A percentile compares a stretch with the other conserved stretches of the same genome.
Evolutionary conservation across 768 basidiomycete species (phyloP).

Genomic region (Boletus vermiculosoides): DNA sequence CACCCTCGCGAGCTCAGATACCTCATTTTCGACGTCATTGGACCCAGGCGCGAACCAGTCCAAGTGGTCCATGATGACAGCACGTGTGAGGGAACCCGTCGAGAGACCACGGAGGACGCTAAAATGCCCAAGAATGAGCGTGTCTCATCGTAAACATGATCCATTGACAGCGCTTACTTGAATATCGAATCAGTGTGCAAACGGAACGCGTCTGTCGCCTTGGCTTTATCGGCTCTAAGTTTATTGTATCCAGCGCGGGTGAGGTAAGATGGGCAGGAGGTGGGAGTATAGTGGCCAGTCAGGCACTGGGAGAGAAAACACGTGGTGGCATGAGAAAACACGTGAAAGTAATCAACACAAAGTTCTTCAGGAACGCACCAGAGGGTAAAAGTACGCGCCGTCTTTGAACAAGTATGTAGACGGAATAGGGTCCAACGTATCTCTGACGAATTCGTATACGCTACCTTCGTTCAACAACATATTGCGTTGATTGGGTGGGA

Average conservation of each 20-base stretch:
- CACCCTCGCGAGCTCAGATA: slow-evolving; percentile 53
- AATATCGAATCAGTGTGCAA: slow-evolving; percentile 72
- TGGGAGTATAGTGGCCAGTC: slow-evolving; percentile 53
- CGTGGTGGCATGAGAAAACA: neutral
- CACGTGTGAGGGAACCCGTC: slow-evolving; percentile 53
- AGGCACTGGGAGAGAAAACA: slow-evolving; percentile 30
- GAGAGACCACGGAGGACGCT: slow-evolving; percentile 47
- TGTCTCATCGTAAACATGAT: neutral
- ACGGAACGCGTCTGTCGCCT: slow-evolving; percentile 53
- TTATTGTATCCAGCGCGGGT: slow-evolving; percentile 57
- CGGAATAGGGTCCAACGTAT: slow-evolving; percentile 51
- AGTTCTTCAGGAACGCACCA: slow-evolving; percentile 34
- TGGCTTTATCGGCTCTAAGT: slow-evolving; percentile 48
- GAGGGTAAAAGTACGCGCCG: slow-evolving; percentile 66
- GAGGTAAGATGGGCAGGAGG: slow-evolving; percentile 64
- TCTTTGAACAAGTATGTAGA: slow-evolving; percentile 52
- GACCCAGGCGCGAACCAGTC: slow-evolving; percentile 56
- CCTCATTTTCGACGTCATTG: slow-evolving; percentile 50
- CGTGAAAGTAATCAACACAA: neutral
- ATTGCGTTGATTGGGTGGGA: slow-evolving; percentile 65
- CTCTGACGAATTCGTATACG: slow-evolving; percentile 48
- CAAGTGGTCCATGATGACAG: slow-evolving; percentile 71
- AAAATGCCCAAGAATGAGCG: neutral
- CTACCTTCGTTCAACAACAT: slow-evolving; percentile 56
- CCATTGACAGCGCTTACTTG: slow-evolving; percentile 42